Conservation (phyloP, 2,329 filamentous ascomycete species). For the Cordyceps fumosorosea region DNA sequence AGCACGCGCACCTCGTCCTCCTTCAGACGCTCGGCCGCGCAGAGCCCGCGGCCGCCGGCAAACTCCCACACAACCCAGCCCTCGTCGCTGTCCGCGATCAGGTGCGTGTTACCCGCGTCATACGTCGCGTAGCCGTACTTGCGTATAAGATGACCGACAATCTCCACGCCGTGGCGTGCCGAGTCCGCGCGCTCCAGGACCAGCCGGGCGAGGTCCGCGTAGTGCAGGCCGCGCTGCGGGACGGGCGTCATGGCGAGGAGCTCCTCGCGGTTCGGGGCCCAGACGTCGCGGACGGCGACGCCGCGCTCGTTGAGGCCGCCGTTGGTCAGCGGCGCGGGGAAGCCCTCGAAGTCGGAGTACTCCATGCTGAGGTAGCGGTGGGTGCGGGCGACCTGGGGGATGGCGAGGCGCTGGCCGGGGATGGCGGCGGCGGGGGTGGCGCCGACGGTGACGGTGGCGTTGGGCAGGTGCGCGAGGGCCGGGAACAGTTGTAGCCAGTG, state of each 20-base stretch:
- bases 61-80: constrained; percentile 25
- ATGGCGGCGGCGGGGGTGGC: constrained; percentile 32
- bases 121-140: constrained; percentile 35
- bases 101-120: constrained; percentile 33
- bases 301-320: constrained; percentile 37
- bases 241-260: constrained; percentile 33
- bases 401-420: constrained; percentile 23
- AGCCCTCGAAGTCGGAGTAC: constrained; percentile 33
- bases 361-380: constrained; percentile 24
- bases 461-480: constrained; percentile 31
- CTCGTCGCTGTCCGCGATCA: constrained; percentile 30
- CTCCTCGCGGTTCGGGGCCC: constrained; percentile 33
- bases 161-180: constrained; percentile 34
- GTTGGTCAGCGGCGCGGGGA: constrained; percentile 36
- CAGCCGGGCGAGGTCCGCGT: constrained; percentile 33
- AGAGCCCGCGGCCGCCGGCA: constrained; percentile 21
- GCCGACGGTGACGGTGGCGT: constrained; percentile 36
- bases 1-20: constrained; percentile 20
- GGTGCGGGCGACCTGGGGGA: constrained; percentile 22
- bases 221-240: constrained; percentile 34
- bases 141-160: constrained; percentile 32
- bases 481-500: constrained; percentile 42
- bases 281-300: constrained; percentile 34
- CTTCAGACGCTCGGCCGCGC: constrained; percentile 22
- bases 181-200: constrained; percentile 34